Conservation (phyloP, 805 yeast species). For the Brettanomyces anomalus region DNA sequence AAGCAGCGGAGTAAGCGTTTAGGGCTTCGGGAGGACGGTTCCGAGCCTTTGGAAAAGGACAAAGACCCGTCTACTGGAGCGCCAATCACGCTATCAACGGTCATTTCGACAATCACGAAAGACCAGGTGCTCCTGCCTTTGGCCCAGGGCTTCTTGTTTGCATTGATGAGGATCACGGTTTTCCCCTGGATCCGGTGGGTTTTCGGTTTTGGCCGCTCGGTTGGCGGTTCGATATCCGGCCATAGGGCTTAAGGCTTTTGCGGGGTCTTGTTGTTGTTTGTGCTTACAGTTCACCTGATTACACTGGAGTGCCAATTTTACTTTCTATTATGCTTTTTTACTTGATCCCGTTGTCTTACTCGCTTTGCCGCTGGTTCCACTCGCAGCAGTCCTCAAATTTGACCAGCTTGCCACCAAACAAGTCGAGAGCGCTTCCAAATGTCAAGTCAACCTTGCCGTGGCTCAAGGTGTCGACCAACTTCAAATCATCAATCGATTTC, state of each 20-base stretch:
- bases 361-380: slow-evolving; percentile 63
- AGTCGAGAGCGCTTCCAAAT: slow-evolving; percentile 86
- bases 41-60: not conserved
- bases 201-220: slow-evolving; percentile 11
- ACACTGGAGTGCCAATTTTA: no score
- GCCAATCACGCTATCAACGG: slow-evolving; percentile 36
- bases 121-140: slow-evolving; percentile 51
- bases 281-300: no score
- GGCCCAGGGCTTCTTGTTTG: slow-evolving; percentile 43
- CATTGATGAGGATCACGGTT: slow-evolving; percentile 27
- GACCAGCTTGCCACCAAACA: slow-evolving; percentile 85
- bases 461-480: slow-evolving; percentile 57
- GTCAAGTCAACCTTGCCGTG: slow-evolving; percentile 84
- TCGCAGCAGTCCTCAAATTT: slow-evolving; percentile 62
- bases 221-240: not conserved
- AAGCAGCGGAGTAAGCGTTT: slow-evolving; percentile 4
- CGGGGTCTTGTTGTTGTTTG: no score
- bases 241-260: no score
- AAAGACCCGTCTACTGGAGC: slow-evolving; percentile 8
- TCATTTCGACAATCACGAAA: slow-evolving; percentile 37
- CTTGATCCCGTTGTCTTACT: no score
- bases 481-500: slow-evolving; percentile 58
- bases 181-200: slow-evolving; percentile 27
- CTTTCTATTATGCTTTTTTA: no score
- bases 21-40: slow-evolving; percentile 5